Conservation (phyloP, 2,329 filamentous ascomycete species). For the Aspergillus ruber region DNA sequence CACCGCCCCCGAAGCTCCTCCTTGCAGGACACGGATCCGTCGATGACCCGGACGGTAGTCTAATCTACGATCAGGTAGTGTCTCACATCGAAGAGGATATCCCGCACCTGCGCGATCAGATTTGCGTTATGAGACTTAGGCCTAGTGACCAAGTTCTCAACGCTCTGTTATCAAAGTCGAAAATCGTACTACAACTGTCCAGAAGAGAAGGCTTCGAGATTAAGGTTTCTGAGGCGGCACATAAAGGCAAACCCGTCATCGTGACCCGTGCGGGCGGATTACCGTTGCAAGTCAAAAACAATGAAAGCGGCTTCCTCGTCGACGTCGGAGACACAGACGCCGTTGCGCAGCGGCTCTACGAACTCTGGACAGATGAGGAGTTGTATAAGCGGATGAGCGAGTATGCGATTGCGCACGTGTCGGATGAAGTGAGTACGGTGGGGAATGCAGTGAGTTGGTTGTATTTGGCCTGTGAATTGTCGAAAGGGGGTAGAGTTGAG, state of each 20-base stretch:
- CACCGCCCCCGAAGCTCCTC: conserved; percentile 62
- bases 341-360: conserved; percentile 60
- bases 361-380: conserved; percentile 59
- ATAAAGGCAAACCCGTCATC: conserved; percentile 73
- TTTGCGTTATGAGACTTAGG: conserved; percentile 69
- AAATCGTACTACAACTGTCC: conserved; percentile 70
- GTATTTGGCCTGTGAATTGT: conserved; percentile 65
- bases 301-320: conserved; percentile 67
- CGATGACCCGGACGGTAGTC: conserved; percentile 69
- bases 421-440: conserved; percentile 74
- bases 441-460: conserved; percentile 72
- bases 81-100: conserved; percentile 59
- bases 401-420: conserved; percentile 61
- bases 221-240: conserved; percentile 76
- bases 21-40: conserved; percentile 74
- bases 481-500: conserved; percentile 50
- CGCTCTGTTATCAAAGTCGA: conserved; percentile 63
- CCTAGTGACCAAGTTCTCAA: conserved; percentile 77
- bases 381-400: conserved; percentile 62
- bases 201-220: conserved; percentile 80
- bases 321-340: conserved; percentile 62
- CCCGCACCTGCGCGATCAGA: conserved; percentile 55
- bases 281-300: conserved; percentile 67
- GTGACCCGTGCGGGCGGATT: conserved; percentile 72
- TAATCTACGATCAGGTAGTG: conserved; percentile 67